Evolutionary conservation across 805 yeast species (phyloP).

Genomic region (Candida piceae): DNA sequence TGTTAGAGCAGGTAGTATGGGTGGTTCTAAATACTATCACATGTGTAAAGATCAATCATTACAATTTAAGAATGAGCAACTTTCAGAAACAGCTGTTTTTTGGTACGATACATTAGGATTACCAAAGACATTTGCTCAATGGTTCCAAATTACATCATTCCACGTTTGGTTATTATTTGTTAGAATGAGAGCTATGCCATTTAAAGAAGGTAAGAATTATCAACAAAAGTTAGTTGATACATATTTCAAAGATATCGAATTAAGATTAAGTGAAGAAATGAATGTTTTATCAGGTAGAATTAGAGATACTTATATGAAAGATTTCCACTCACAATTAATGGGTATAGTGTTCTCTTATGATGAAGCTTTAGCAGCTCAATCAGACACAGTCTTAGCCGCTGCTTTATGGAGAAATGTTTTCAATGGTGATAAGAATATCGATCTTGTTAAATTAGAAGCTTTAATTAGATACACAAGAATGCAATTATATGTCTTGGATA

Average conservation of each 20-base stretch:
- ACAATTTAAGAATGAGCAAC: slow-evolving; percentile 66
- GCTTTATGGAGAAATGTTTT: slow-evolving; percentile 90
- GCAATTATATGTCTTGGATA: slow-evolving; percentile 81
- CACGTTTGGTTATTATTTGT: slow-evolving; percentile 93
- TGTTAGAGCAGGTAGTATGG: slow-evolving; percentile 89
- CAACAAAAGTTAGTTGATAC: slow-evolving; percentile 90
- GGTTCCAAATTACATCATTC: slow-evolving; percentile 88
- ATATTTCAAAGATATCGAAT: slow-evolving; percentile 84
- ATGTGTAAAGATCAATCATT: slow-evolving; percentile 83
- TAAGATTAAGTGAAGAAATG: slow-evolving; percentile 79
- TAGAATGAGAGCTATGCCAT: slow-evolving; percentile 95
- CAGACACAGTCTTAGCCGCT: slow-evolving; percentile 67
- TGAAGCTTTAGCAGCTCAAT: slow-evolving; percentile 76
- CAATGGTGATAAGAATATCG: slow-evolving; percentile 76
- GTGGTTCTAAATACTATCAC: slow-evolving; percentile 83
- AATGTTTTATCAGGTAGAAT: slow-evolving; percentile 76
- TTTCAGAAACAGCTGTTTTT: slow-evolving; percentile 69
- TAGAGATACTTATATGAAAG: slow-evolving; percentile 81
- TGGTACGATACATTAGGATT: slow-evolving; percentile 80
- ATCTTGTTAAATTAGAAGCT: slow-evolving; percentile 80
- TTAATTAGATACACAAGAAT: slow-evolving; percentile 85
- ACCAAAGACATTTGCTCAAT: slow-evolving; percentile 87
- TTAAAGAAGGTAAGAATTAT: slow-evolving; percentile 79
- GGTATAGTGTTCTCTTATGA: slow-evolving; percentile 90
- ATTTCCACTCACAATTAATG: slow-evolving; percentile 82